Percentiles rank a stretch among this genome's conserved stretches.
Conservation (phyloP, 768 basidiomycete species). For the Gymnopilus dilepis region DNA sequence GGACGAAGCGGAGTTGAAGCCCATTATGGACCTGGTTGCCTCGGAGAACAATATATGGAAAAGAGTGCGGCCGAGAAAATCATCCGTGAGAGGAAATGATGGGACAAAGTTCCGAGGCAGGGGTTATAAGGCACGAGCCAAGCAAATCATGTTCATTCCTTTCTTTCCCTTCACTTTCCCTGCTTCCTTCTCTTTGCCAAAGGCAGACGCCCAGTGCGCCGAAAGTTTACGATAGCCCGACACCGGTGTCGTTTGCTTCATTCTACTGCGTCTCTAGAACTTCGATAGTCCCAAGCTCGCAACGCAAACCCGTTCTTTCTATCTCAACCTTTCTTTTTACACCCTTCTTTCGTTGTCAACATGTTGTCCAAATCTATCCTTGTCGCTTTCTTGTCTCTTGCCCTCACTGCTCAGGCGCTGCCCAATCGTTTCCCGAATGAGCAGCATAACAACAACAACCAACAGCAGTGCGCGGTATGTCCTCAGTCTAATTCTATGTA, state of each 20-base stretch:
- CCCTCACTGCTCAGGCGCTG: slow-evolving; percentile 39
- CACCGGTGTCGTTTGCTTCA: slow-evolving; percentile 59
- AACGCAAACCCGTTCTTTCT: slow-evolving; percentile 29
- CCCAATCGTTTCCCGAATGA: slow-evolving; percentile 28
- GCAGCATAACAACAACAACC: slow-evolving; percentile 14
- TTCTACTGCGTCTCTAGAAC: slow-evolving; percentile 31
- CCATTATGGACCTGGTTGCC: slow-evolving; percentile 2
- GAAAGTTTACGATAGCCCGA: slow-evolving; percentile 50
- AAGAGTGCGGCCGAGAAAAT: slow-evolving; percentile 2
- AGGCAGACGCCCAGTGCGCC: slow-evolving; percentile 50
- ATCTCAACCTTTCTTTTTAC: slow-evolving; percentile 13
- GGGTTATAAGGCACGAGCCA: slow-evolving; percentile 24
- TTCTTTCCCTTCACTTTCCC: slow-evolving; percentile 17
- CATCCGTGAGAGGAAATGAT: slow-evolving; percentile 18
- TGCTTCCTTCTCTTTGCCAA: slow-evolving; percentile 27
- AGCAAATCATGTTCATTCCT: slow-evolving; percentile 16
- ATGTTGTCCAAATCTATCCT: slow-evolving; percentile 49
- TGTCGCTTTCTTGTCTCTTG: slow-evolving; percentile 45
- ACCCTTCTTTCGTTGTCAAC: slow-evolving; percentile 25
- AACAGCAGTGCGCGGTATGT: slow-evolving; percentile 30
- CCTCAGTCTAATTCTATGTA: neutral
- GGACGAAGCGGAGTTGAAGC: neutral
- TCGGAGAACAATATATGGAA: neutral
- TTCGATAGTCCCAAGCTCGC: slow-evolving; percentile 32
- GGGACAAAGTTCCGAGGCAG: slow-evolving; percentile 15